Evolutionary conservation across 2,329 filamentous ascomycete genomes (phyloP), one percentile per base, ranked within the genome.

Genomic region (Pseudogymnoascus sp.): DNA sequence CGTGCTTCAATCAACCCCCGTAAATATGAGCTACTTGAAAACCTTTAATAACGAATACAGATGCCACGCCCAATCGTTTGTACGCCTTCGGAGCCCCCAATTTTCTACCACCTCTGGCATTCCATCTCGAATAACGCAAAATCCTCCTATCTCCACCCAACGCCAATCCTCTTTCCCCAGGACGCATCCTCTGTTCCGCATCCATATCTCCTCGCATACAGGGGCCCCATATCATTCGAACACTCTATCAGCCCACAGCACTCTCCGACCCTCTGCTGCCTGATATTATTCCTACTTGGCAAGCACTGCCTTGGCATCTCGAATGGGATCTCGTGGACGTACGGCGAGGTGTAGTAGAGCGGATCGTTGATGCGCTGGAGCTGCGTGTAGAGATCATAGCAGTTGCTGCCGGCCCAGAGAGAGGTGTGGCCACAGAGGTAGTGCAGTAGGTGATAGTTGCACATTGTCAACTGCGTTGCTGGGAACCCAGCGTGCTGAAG

Each of bases 361-460:
- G 71, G 71, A 23, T 72, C 60, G 62, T 72, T 72, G 63, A 72
- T 72, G 11, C 72, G 67, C 64, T 72, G 69, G 1, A 73, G 67
- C 60, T 73, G 71, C 11, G 67, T 63, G 64, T 68, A 72, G 40
- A 73, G 67, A 17, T 65, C 66, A 61, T 71, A 70, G 63, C 72
- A 73, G 63, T 66, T 67, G 6, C 70, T 63, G 11, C 68, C 70
- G 6, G 71, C 70, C 31, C 70, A 63, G 60, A 73, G 68, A 21
- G 61, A 64, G 42, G 62, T 61, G 61, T 73, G 72, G 3, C 71
- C 70, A 33, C 72, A 73, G n/a, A 67, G 68, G 9, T 61, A 63
- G 23, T 67, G 63, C n/a, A 71, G 53, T 59, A 62, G 64, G 59
- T 63, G 70, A 67, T 72, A 73, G 53, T 67, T 66, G 63, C 72